Conservation (phyloP, 2,329 filamentous ascomycete species). For the Pyricularia sp. region DNA sequence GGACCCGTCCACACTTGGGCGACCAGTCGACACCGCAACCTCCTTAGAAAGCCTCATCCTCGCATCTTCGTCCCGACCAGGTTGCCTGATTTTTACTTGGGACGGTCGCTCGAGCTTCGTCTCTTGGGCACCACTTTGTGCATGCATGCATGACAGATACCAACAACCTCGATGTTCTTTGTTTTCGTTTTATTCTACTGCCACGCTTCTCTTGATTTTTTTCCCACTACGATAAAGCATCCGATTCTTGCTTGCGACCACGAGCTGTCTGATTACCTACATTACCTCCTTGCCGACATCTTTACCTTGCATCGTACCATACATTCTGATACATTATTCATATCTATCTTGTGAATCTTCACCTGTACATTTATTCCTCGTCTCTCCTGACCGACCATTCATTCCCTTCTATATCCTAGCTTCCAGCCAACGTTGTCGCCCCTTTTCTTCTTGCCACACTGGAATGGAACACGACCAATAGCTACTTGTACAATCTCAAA, state of each 20-base stretch:
- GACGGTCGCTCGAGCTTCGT: constrained; percentile 1
- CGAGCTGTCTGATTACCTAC: neutral
- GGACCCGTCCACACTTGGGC: neutral
- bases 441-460: constrained; percentile 1
- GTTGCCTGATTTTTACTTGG: neutral
- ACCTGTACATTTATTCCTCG: neutral
- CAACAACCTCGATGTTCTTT: neutral
- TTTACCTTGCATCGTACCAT: neutral
- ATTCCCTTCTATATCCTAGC: neutral
- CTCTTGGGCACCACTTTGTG: neutral
- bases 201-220: neutral
- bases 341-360: neutral
- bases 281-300: neutral
- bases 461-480: neutral
- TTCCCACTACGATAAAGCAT: neutral
- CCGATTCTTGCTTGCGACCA: neutral
- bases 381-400: neutral
- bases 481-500: neutral
- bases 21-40: neutral
- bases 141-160: neutral
- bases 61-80: neutral
- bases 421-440: neutral
- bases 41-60: constrained; percentile 1
- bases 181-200: neutral
- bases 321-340: neutral